Conservation (phyloP, 164 flowering plant genomes). For the Magnolia kwangsiensis region DNA sequence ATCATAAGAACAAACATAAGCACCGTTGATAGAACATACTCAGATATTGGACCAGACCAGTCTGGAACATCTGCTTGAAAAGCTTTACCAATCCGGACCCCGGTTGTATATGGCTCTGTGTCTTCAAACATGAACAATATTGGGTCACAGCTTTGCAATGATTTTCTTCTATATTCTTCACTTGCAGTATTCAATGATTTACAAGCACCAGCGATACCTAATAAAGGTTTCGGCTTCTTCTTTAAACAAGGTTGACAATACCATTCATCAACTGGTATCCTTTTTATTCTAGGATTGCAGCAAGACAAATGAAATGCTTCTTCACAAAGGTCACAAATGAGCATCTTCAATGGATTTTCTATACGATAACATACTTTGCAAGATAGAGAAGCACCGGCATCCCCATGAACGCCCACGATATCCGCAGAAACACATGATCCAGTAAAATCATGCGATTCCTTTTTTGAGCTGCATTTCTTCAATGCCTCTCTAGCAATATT, state of each 20-base stretch:
- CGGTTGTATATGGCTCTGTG: constrained; percentile 44
- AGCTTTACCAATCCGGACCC: constrained; percentile 71
- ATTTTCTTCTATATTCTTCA: constrained; percentile 22
- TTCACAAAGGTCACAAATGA: constrained; percentile 17
- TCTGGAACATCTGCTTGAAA: constrained; percentile 81
- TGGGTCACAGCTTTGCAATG: constrained; percentile 11
- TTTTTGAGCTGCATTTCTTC: constrained; percentile 37
- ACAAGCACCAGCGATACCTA: constrained; percentile 23
- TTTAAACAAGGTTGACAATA: constrained; percentile 8
- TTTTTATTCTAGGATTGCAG: constrained; percentile 12
- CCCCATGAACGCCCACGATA: constrained; percentile 5
- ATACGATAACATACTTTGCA: constrained; percentile 27
- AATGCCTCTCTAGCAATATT: constrained; percentile 27
- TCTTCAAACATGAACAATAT: constrained; percentile 62
- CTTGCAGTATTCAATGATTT: constrained; percentile 15
- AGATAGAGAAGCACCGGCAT: constrained; percentile 18
- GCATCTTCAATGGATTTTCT: constrained; percentile 15
- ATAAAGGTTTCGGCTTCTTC: constrained; percentile 17
- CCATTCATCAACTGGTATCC: constrained; percentile 16
- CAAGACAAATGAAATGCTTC: constrained; percentile 16
- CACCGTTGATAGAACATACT: constrained; percentile 35
- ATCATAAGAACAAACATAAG: constrained; percentile 3
- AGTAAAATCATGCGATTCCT: constrained; percentile 39
- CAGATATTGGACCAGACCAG: constrained; percentile 60
- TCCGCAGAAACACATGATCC: constrained; percentile 13